Base-by-base conservation (phyloP, 768 basidiomycete species). In the Cystofilobasidium bisporidii region DNA sequence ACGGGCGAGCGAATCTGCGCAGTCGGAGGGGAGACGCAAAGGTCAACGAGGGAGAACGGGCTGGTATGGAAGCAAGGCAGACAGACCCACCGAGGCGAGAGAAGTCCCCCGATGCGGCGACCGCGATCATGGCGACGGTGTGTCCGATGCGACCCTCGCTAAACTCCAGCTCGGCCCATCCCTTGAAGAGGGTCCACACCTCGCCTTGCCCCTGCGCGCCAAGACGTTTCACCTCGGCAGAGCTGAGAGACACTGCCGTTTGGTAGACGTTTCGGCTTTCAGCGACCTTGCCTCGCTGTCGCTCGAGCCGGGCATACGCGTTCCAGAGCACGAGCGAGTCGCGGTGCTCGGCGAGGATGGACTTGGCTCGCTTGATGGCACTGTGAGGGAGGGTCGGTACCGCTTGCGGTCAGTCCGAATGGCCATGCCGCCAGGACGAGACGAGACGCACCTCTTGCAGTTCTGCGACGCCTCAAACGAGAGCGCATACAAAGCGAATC, bases 81-180 rank as follows among this genome's bases (percentile, higher is more conserved):
- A n/a, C n/a, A n/a, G 53, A 48, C 72, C 32, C 32, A 72, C 72
- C 67, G 1, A 72, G 68, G 32, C 65, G 43, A 0, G 47, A 60
- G 3, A 62, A 9, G 2, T 65, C 66, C 10, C 60, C n/a, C 0
- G 69, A 69, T 9, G 66, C 68, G 11, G 57, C 64, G 8, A 64
- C 59, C 3, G 36, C 59, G 38, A 38, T n/a, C 17, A 43, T 28
- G 36, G 59, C 59, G 36, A 60, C 36, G 1, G 28, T 30, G 18
- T 56, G 53, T 2, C 15, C 53, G 3, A 14, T 5, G 5, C 53
- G 17, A 10, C 26, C 15, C 30, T 56, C 53, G 30, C 53, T 74
- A 73, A 71, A 76, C 65, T 80, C 79, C 75, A 79, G 73, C 67
- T 77, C 76, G 0, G 76, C 77, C 79, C 79, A 80, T 2, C 75